Evolutionary conservation across 352 stramenopile species (phyloP), one percentile per base, ranked within the genome.

Genomic region (Phytophthora pluvialis): DNA sequence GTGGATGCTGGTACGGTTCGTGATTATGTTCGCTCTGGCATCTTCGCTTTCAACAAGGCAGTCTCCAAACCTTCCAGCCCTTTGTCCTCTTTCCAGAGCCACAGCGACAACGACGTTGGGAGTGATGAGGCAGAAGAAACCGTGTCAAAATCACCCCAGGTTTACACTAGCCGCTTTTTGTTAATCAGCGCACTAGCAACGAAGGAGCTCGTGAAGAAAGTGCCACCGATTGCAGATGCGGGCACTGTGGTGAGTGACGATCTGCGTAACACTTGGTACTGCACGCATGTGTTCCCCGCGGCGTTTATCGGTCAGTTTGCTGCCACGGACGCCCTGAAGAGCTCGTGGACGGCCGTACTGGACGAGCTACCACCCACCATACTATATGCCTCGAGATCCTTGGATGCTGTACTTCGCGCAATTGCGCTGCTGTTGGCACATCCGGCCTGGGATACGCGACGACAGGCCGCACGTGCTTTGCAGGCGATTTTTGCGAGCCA

Each of bases 221-320:
- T 83, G 3, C 81, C 81, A 12, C 77, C 81, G 1, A 80, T 85
- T 31, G 73, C 75, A 13, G 70, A 84, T 44, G 56, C 59, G 5
- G 65, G 45, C 6, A 63, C 65, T 7, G 31, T 81, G n/a, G 68
- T 86, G 18, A 67, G 53, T 7, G 49, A 70, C 26, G 74, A 88
- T 68, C 54, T 68, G 39, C 70, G 70, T 18, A 85, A 86, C 31
- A 72, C 73, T 25, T 93, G 84, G 82, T 93, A 91, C 44, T 81
- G 79, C 26, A 64, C 75, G 6, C 51, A 90, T 26, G 75, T 93
- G 13, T 93, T 94, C 33, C 81, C 84, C 1, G 83, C 82, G 26
- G 86, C 81, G 9, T 94, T 89, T 63, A 78, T 93, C 26, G 84
- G 86, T 3, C 86, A 92, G 45, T 91, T 83, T 54, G 81, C 86